These are phyloP conservation scores for Penicillium fuscoglaucum DNA, from an alignment of 2,329 filamentous ascomycete species.

Conservation along the genomic window DNA sequence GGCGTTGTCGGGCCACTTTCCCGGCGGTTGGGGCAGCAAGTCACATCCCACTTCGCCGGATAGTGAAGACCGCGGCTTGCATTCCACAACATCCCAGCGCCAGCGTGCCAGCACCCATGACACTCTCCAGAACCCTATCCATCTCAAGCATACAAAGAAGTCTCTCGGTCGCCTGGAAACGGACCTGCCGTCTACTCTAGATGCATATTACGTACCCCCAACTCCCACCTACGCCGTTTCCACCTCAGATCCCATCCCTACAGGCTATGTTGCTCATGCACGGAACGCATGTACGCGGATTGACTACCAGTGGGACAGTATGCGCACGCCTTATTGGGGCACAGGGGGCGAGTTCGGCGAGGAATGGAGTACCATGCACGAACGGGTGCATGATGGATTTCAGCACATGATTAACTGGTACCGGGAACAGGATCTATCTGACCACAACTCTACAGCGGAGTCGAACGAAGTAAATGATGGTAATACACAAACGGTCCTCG, in stretches of 20 bases:
- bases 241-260: constrained; percentile 74
- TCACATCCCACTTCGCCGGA: constrained; percentile 27
- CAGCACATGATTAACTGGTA: constrained; percentile 85
- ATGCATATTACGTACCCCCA: constrained; percentile 68
- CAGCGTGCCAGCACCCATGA: constrained; percentile 52
- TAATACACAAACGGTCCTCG: constrained; percentile 72
- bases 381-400: constrained; percentile 77
- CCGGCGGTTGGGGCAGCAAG: constrained; percentile 56
- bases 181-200: constrained; percentile 29
- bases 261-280: constrained; percentile 86
- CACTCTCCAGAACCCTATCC: constrained; percentile 31
- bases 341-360: constrained; percentile 85
- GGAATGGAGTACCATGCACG: constrained; percentile 96
- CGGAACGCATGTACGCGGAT: constrained; percentile 80
- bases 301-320: constrained; percentile 97
- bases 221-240: constrained; percentile 82
- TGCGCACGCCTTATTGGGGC: constrained; percentile 77
- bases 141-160: constrained; percentile 20
- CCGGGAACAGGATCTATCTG: constrained; percentile 43
- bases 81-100: constrained; percentile 22
- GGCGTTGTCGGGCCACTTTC: constrained; percentile 50
- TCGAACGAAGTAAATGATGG: constrained; percentile 48
- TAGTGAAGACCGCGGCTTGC: constrained; percentile 27
- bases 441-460: constrained; percentile 15
- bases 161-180: constrained; percentile 37